A percentile compares a stretch with the other conserved stretches of the same genome.
Evolutionary conservation across 2,329 filamentous ascomycete species (phyloP).

Genomic region (Fonsecaea multimorphosa): DNA sequence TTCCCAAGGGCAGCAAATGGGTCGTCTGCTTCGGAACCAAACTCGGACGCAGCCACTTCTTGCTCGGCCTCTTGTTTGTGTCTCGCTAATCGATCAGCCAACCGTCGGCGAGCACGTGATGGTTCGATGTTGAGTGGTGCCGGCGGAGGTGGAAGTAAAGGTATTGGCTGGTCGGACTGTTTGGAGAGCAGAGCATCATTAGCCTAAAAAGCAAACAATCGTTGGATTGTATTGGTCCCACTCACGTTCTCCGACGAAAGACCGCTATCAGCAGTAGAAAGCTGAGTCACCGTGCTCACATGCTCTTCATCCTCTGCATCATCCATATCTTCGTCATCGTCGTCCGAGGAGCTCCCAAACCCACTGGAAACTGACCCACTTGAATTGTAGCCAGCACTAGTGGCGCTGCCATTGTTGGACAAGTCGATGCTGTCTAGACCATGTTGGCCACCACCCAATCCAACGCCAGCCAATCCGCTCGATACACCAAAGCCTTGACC

Average conservation of each 20-base stretch:
- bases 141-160: conserved; percentile 61
- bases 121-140: conserved; percentile 84
- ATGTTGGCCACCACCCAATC: conserved; percentile 68
- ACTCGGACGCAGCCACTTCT: conserved; percentile 40
- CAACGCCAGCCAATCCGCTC: conserved; percentile 76
- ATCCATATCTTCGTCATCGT: conserved; percentile 94
- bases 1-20: conserved; percentile 47
- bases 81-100: conserved; percentile 84
- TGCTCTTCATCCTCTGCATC: conserved; percentile 51
- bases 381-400: conserved; percentile 73
- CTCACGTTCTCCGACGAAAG: conserved; percentile 68
- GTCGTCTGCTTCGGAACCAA: conserved; percentile 40
- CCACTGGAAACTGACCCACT: conserved; percentile 80
- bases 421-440: conserved; percentile 70
- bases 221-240: conserved; percentile 50
- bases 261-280: conserved; percentile 35
- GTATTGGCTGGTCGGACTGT: conserved; percentile 51
- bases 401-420: conserved; percentile 67
- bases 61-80: conserved; percentile 61
- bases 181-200: conserved; percentile 28
- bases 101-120: conserved; percentile 81
- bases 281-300: conserved; percentile 29
- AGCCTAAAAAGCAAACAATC: conserved; percentile 58
- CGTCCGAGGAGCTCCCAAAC: conserved; percentile 93
- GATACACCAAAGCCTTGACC: conserved; percentile 66